These are phyloP conservation scores for Schizosaccharomyces cryophilus DNA, from an alignment of 805 yeast genomes.

Conservation along the genomic window DNA sequence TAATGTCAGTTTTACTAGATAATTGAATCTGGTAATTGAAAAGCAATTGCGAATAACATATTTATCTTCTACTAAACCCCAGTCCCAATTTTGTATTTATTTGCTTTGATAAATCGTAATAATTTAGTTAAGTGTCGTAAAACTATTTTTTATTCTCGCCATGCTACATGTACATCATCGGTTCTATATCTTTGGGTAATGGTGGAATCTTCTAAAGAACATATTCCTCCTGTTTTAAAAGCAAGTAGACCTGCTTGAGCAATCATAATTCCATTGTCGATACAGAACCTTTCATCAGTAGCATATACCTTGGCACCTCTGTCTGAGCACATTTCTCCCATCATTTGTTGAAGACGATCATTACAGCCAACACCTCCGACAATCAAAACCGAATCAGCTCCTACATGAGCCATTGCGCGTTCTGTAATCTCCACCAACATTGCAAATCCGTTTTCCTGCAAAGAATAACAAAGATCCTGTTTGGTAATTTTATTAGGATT, in stretches of 20 bases:
- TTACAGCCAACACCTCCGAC: slow-evolving; percentile 99
- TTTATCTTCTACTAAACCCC: too few relatives aligned
- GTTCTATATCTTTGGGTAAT: slow-evolving; percentile 77
- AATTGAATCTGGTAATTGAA: not conserved
- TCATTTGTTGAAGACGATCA: slow-evolving; percentile 77
- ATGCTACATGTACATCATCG: slow-evolving; percentile 69
- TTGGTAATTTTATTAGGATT: slow-evolving; percentile 17
- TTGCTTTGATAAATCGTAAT: not conserved
- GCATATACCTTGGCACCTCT: slow-evolving; percentile 77
- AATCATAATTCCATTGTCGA: slow-evolving; percentile 95
- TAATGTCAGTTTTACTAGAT: not conserved
- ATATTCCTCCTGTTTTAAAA: slow-evolving; percentile 51
- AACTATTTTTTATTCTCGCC: slow-evolving; percentile 35
- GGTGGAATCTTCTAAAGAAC: slow-evolving; percentile 40
- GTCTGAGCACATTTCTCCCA: slow-evolving; percentile 81
- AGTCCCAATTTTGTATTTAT: too few relatives aligned
- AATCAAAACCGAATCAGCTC: slow-evolving; percentile 64
- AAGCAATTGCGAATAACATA: too few relatives aligned
- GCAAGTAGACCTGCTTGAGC: slow-evolving; percentile 90
- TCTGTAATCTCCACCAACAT: slow-evolving; percentile 97
- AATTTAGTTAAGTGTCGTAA: not conserved
- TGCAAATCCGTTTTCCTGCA: slow-evolving; percentile 79
- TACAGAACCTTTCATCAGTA: slow-evolving; percentile 90
- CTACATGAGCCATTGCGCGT: slow-evolving; percentile 94
- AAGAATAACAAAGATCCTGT: slow-evolving; percentile 63